Conservation (phyloP, 805 yeast species). For the Pichia ethanolica region DNA sequence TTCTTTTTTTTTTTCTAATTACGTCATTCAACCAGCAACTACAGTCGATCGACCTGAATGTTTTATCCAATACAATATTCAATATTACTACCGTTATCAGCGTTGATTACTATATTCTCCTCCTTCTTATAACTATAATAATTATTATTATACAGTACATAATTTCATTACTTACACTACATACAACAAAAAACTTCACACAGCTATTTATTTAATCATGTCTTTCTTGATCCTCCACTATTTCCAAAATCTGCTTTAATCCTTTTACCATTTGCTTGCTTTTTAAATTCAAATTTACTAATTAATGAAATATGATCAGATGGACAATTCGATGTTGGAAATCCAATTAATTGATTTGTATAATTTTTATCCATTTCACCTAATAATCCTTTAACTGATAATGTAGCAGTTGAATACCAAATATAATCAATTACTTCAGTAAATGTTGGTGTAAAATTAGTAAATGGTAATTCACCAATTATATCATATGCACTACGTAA, state of each 20-base stretch:
- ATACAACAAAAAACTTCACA: neutral
- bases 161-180: neutral
- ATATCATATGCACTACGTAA: constrained; percentile 78
- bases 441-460: constrained; percentile 90
- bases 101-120: too few relatives aligned
- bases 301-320: constrained; percentile 91
- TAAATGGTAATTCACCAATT: constrained; percentile 87
- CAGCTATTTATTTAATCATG: constrained; percentile 9
- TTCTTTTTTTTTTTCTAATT: too few relatives aligned
- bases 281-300: constrained; percentile 66
- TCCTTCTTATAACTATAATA: too few relatives aligned
- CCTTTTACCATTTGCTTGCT: constrained; percentile 23
- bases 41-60: too few relatives aligned
- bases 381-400: constrained; percentile 76
- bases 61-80: too few relatives aligned
- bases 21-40: too few relatives aligned
- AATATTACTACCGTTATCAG: too few relatives aligned
- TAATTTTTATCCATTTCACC: constrained; percentile 82
- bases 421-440: constrained; percentile 91
- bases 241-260: constrained; percentile 25
- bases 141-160: neutral
- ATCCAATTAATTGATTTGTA: constrained; percentile 70
- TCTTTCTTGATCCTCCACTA: constrained; percentile 21
- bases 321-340: constrained; percentile 91
- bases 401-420: constrained; percentile 82